A percentile compares a stretch with the other conserved stretches of the same genome.
Conservation (phyloP, 768 basidiomycete species). For the Crassisporium funariophilum region DNA sequence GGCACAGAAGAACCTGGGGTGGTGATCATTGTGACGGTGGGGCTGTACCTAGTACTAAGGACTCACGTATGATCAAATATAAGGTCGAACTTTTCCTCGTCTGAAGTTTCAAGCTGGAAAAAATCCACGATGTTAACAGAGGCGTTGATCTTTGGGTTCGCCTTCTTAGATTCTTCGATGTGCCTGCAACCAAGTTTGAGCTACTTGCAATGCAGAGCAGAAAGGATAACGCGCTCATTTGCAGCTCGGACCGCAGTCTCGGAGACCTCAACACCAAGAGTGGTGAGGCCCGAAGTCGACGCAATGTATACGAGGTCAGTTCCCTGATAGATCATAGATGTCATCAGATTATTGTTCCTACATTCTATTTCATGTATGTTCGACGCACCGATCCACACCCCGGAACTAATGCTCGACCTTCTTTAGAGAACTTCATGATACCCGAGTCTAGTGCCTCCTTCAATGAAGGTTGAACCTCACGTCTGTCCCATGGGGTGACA, state of each 20-base stretch:
- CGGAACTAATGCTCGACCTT: slow-evolving; percentile 33
- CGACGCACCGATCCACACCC: slow-evolving; percentile 52
- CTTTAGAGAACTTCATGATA: slow-evolving; percentile 43
- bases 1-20: slow-evolving; percentile 68
- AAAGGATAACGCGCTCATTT: slow-evolving; percentile 32
- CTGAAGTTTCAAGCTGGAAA: slow-evolving; percentile 45
- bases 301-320: slow-evolving; percentile 64
- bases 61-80: slow-evolving; percentile 68
- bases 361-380: not conserved
- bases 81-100: slow-evolving; percentile 49
- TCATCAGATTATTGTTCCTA: not conserved
- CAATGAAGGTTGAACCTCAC: slow-evolving; percentile 57
- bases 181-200: slow-evolving; percentile 4
- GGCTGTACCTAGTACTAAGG: slow-evolving; percentile 2
- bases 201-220: not conserved
- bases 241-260: slow-evolving; percentile 53
- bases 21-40: not conserved
- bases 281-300: slow-evolving; percentile 45
- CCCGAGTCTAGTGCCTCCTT: slow-evolving; percentile 50
- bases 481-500: slow-evolving; percentile 66
- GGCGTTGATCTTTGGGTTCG: slow-evolving; percentile 31
- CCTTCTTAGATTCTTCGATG: slow-evolving; percentile 17
- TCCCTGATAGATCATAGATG: slow-evolving; percentile 42
- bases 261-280: slow-evolving; percentile 59
- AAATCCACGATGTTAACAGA: slow-evolving; percentile 52